phyloP scores from a whole-genome alignment of 805 yeast species.

The Ogataea siamensis region DNA sequence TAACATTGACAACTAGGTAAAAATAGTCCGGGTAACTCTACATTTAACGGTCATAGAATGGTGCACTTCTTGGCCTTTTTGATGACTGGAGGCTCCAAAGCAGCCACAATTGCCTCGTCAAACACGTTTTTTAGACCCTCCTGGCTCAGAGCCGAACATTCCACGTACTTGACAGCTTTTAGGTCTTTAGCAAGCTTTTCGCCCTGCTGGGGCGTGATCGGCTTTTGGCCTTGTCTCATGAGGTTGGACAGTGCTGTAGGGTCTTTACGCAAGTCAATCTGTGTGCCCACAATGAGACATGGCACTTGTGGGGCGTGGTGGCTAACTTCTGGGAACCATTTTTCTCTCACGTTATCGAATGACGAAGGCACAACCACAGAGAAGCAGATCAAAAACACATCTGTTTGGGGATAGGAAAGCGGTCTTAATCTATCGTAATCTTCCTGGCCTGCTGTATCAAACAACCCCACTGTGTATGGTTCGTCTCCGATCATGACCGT shows the following conservation, averaged over 20 bases:
- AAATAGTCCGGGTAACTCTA: conserved; percentile 12
- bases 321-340: conserved; percentile 96
- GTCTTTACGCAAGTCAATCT: conserved; percentile 91
- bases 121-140: conserved; percentile 96
- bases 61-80: conserved; percentile 81
- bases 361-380: conserved; percentile 96
- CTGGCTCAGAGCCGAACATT: conserved; percentile 96
- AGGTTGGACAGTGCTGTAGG: conserved; percentile 86
- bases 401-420: conserved; percentile 94
- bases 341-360: conserved; percentile 95
- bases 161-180: conserved; percentile 94
- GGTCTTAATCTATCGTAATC: conserved; percentile 98
- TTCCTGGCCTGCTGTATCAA: conserved; percentile 99
- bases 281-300: conserved; percentile 95
- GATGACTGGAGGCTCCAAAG: conserved; percentile 93
- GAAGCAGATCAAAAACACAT: conserved; percentile 93
- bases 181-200: conserved; percentile 90
- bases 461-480: conserved; percentile 94
- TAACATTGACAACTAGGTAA: conserved; percentile 1
- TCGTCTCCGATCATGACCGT: conserved; percentile 97
- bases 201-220: conserved; percentile 84
- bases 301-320: conserved; percentile 98
- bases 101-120: conserved; percentile 98
- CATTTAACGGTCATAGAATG: conserved; percentile 51
- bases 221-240: conserved; percentile 84